Evolutionary conservation across 352 stramenopile genomes (phyloP), one percentile per base, ranked within the genome.

Genomic region (Phytophthora tentaculata): DNA sequence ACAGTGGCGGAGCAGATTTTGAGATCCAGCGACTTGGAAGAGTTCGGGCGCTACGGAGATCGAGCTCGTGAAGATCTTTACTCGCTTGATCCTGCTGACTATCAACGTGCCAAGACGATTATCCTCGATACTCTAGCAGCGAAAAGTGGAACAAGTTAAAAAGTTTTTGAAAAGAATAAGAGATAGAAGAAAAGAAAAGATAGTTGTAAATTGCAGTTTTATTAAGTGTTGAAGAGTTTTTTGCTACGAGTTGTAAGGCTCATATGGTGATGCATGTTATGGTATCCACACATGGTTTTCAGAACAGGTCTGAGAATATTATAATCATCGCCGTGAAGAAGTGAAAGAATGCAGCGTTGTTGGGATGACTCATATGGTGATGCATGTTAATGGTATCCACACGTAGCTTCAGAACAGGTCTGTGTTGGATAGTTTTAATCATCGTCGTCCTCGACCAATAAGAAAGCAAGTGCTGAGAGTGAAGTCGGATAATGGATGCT

Each of bases 191-290:
- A n/a, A n/a, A n/a, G n/a, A n/a, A n/a, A n/a, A n/a, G 32, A 59
- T 14, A 56, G 5, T 49, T 51, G 51, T 52, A 58, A 14, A 67
- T 56, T 61, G 19, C 58, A 56, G 2, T 58, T 55, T 52, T 39
- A 20, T 58, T 45, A n/a, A 23, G 16, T 8, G 8, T 32, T 32
- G 28, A 32, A n/a, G n/a, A 13, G 10, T 16, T 22, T 20, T 45
- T 16, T 19, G 14, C 14, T 45, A 45, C 39, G 16, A n/a, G 22
- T 35, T 60, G 13, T 9, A 57, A 71, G 76, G 73, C 84, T 94
- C 84, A 94, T 89, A 95, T 95, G 86, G 86, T 95, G 86, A 95
- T 95, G 86, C 86, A 95, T 95, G 84, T 93, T 87, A 82, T 55
- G 54, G 72, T 85, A 76, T 95, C 86, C 77, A 93, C 86, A 94